phyloP scores from a whole-genome alignment of 1,139 yeast genomes.

The Torulaspora globosa region DNA sequence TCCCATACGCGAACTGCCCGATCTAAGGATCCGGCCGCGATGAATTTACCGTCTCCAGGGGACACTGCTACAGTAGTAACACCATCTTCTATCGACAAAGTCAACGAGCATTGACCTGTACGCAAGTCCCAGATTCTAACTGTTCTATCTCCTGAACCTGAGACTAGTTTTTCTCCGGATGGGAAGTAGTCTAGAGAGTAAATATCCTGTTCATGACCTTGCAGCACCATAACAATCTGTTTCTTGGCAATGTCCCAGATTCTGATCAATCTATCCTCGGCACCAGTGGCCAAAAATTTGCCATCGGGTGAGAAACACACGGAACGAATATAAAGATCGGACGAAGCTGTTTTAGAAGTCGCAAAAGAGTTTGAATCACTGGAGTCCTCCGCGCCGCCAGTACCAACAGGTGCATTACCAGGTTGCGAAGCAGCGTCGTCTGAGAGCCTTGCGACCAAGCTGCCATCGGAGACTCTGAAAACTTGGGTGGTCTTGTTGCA shows the following conservation, averaged over 20 bases:
- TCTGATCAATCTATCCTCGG: constrained; percentile 93
- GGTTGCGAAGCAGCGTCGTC: constrained; percentile 59
- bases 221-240: constrained; percentile 79
- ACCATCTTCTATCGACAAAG: constrained; percentile 92
- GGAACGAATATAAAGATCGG: constrained; percentile 88
- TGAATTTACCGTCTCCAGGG: constrained; percentile 80
- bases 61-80: constrained; percentile 97
- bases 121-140: constrained; percentile 96
- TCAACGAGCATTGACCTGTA: constrained; percentile 83
- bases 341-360: constrained; percentile 27
- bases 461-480: constrained; percentile 89
- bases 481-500: constrained; percentile 96
- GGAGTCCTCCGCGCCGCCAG: constrained; percentile 31
- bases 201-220: constrained; percentile 97
- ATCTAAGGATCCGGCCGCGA: constrained; percentile 96
- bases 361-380: constrained; percentile 25
- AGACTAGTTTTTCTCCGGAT: constrained; percentile 87
- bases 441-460: constrained; percentile 76
- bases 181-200: constrained; percentile 95
- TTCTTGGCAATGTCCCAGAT: constrained; percentile 93
- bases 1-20: constrained; percentile 98
- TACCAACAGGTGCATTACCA: constrained; percentile 35
- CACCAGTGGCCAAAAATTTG: constrained; percentile 92
- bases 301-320: constrained; percentile 98
- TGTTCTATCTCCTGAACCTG: constrained; percentile 96